These are phyloP conservation scores for Porogramme epimiltina DNA, from an alignment of 1,284 basidiomycete genomes.

Conservation along the genomic window DNA sequence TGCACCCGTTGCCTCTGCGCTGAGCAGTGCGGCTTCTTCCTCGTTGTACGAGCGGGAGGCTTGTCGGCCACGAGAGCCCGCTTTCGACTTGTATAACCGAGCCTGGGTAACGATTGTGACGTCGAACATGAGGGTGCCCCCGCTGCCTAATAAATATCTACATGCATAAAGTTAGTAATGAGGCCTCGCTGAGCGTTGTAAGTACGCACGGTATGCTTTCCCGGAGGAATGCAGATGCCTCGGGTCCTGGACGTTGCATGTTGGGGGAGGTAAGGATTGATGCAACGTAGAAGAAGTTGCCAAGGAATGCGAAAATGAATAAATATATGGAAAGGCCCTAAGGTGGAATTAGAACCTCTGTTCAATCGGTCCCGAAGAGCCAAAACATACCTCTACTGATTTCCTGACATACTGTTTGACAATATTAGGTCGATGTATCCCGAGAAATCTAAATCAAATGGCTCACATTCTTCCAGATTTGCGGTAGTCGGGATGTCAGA, in stretches of 20 bases:
- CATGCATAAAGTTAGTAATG: neutral
- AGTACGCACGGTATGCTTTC: slow-evolving; percentile 75
- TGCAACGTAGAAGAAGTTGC: slow-evolving; percentile 87
- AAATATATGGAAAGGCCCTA: slow-evolving; percentile 90
- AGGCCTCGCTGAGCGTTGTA: slow-evolving; percentile 11
- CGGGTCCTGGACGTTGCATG: slow-evolving; percentile 51
- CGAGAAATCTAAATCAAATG: slow-evolving; percentile 20
- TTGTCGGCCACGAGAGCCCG: slow-evolving; percentile 23
- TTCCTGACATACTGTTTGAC: slow-evolving; percentile 76
- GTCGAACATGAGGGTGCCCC: slow-evolving; percentile 89
- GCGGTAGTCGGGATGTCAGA: slow-evolving; percentile 87
- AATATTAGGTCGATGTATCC: neutral
- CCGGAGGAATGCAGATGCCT: slow-evolving; percentile 59
- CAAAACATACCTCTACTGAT: slow-evolving; percentile 77
- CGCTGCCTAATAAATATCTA: slow-evolving; percentile 86
- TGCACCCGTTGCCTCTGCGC: slow-evolving; percentile 29
- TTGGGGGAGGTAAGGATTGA: slow-evolving; percentile 77
- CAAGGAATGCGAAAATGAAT: slow-evolving; percentile 90
- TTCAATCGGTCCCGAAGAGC: neutral
- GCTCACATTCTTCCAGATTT: slow-evolving; percentile 97
- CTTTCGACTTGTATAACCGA: slow-evolving; percentile 45
- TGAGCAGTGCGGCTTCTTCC: slow-evolving; percentile 33
- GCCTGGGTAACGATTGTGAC: slow-evolving; percentile 78
- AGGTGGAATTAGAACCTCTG: neutral
- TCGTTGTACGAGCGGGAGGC: slow-evolving; percentile 24